phyloP scores from a whole-genome alignment of 345 rosid genomes.

The Rhodamnia argentea region DNA sequence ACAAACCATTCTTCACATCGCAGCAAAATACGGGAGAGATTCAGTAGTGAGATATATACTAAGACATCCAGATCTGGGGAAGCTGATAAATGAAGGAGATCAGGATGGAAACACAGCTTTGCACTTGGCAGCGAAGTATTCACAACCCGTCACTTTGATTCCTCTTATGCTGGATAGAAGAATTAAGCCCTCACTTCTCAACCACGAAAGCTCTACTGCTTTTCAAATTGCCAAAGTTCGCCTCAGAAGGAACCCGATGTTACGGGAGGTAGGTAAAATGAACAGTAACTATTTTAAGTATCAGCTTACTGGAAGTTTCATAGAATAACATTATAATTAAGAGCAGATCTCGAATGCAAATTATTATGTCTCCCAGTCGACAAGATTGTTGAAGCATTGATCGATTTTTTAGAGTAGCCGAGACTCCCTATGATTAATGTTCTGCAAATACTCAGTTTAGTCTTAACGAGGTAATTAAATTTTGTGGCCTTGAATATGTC shows the following conservation, averaged over 20 bases:
- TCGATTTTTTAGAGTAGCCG: not conserved
- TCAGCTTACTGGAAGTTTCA: accelerated
- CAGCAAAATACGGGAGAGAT: not conserved
- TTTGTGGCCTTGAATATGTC: not conserved
- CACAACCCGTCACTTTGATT: not conserved
- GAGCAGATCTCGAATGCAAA: not conserved
- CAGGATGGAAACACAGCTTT: not conserved
- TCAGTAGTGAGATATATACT: not conserved
- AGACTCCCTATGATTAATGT: not conserved
- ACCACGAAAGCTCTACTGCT: accelerated
- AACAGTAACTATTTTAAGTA: too few species aligned
- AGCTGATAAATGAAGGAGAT: not conserved
- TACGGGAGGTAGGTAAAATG: accelerated
- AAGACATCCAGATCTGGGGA: not conserved
- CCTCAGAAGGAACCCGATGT: accelerated
- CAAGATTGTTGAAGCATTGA: accelerated
- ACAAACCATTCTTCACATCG: not conserved
- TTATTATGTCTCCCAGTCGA: not conserved
- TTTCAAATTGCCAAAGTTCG: accelerated
- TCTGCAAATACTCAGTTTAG: accelerated
- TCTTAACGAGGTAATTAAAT: not conserved
- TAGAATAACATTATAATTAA: accelerated
- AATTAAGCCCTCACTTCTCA: accelerated
- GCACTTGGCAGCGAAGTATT: not conserved
- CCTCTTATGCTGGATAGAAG: not conserved